Percentiles rank a stretch among this genome's conserved stretches.
Evolutionary conservation across 148 eudicot species (phyloP).

Genomic region (Rheum nobile): DNA sequence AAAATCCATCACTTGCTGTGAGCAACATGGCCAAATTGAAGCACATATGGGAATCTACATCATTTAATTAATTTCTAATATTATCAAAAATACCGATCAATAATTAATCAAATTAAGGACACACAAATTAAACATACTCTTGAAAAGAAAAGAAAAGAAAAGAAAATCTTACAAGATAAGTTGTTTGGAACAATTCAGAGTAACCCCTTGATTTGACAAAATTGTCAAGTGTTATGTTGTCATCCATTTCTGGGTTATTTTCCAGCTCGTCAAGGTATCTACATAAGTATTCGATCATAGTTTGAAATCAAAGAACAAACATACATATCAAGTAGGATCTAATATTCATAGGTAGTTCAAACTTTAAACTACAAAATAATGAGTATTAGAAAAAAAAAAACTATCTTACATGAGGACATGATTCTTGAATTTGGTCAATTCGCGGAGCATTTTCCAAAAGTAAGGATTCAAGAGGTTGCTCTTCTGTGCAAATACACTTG

Average conservation of each 20-base stretch:
- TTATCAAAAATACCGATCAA: background rate
- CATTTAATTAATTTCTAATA: background rate
- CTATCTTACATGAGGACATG: conserved; percentile 43
- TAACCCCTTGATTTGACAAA: conserved; percentile 63
- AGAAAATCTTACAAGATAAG: conserved; percentile 58
- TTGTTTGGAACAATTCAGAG: conserved; percentile 72
- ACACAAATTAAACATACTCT: background rate
- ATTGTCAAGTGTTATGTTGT: conserved; percentile 56
- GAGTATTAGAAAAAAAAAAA: background rate
- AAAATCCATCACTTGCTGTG: conserved; percentile 65
- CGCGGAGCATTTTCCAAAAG: conserved; percentile 70
- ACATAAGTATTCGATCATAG: too few species aligned
- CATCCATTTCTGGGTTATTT: conserved; percentile 54
- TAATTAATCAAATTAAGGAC: background rate
- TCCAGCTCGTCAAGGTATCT: conserved; percentile 82
- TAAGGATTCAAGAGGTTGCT: conserved; percentile 56
- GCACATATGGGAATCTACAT: conserved; percentile 29
- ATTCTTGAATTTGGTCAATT: conserved; percentile 63
- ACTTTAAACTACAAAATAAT: background rate
- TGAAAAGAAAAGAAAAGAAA: background rate
- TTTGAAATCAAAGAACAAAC: too few species aligned
- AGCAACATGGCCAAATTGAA: conserved; percentile 80
- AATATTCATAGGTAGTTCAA: too few species aligned
- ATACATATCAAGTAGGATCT: too few species aligned
- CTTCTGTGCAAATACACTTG: conserved; percentile 74